Evolutionary conservation across 371 early-diverging fungal species (phyloP).

Genomic region (Apophysomyces trapeziformis): DNA sequence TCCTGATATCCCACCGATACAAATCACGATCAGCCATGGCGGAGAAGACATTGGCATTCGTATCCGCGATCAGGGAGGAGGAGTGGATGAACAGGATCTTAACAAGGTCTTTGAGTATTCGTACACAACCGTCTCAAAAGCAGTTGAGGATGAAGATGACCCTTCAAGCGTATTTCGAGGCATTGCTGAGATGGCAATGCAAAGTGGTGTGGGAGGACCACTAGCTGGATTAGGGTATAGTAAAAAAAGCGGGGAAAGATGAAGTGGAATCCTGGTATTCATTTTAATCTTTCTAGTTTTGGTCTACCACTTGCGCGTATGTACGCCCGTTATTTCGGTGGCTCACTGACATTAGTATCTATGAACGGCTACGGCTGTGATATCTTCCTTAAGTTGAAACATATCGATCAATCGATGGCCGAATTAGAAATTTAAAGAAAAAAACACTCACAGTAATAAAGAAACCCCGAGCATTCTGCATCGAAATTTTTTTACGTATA

Average conservation of each 20-base stretch:
- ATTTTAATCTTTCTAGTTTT: slow-evolving; percentile 52
- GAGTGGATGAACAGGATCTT: slow-evolving; percentile 79
- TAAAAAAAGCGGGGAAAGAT: not conserved
- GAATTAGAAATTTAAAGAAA: slow-evolving; percentile 48
- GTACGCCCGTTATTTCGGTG: slow-evolving; percentile 96
- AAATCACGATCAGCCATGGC: slow-evolving; percentile 84
- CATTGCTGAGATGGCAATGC: slow-evolving; percentile 74
- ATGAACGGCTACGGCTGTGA: slow-evolving; percentile 92
- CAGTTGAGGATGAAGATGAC: slow-evolving; percentile 53
- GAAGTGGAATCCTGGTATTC: not conserved
- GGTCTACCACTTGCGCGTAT: slow-evolving; percentile 92
- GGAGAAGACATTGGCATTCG: slow-evolving; percentile 83
- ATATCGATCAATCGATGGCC: slow-evolving; percentile 70
- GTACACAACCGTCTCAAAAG: slow-evolving; percentile 85
- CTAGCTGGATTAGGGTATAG: slow-evolving; percentile 72
- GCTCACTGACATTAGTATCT: slow-evolving; percentile 83
- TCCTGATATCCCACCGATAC: slow-evolving; percentile 70
- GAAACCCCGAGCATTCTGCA: too few species aligned
- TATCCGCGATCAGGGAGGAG: slow-evolving; percentile 94
- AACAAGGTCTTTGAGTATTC: slow-evolving; percentile 91
- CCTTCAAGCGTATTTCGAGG: slow-evolving; percentile 60
- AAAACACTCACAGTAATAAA: not conserved
- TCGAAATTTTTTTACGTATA: not conserved
- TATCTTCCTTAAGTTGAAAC: slow-evolving; percentile 86
- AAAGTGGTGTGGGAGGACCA: slow-evolving; percentile 85